These are phyloP conservation scores for Cladosporium sp. DNA, from an alignment of 2,329 filamentous ascomycete species.

Conservation along the genomic window DNA sequence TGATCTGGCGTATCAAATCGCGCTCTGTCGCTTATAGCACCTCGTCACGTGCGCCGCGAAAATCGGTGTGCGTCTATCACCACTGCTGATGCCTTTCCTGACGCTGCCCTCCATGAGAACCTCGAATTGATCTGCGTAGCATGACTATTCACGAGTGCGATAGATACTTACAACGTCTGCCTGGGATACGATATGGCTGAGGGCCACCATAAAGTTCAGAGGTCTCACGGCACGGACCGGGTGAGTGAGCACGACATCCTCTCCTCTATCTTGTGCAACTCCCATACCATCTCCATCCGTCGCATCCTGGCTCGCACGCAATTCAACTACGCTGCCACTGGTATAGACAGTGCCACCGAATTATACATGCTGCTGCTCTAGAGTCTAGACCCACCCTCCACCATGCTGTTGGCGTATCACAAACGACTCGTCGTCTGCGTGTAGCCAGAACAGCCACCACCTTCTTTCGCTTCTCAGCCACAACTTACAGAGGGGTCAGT, in stretches of 20 bases:
- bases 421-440: not conserved
- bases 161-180: not conserved
- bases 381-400: not conserved
- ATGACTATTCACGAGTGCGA: too few relatives aligned
- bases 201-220: not conserved
- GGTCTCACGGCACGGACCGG: constrained; percentile 10
- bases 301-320: constrained; percentile 2
- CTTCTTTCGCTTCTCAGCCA: not conserved
- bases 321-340: not conserved
- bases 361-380: not conserved
- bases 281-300: not conserved
- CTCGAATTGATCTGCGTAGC: too few relatives aligned
- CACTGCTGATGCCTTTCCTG: too few relatives aligned
- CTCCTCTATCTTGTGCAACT: not conserved
- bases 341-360: not conserved
- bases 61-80: too few relatives aligned
- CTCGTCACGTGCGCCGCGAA: too few relatives aligned
- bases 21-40: too few relatives aligned
- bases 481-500: not conserved
- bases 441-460: not conserved
- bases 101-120: too few relatives aligned
- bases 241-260: constrained; percentile 15
- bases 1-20: too few relatives aligned
- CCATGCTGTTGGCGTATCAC: not conserved
- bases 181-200: not conserved